These are phyloP conservation scores for Penicillium sp. DNA, from an alignment of 2,329 filamentous ascomycete genomes.

Conservation along the genomic window DNA sequence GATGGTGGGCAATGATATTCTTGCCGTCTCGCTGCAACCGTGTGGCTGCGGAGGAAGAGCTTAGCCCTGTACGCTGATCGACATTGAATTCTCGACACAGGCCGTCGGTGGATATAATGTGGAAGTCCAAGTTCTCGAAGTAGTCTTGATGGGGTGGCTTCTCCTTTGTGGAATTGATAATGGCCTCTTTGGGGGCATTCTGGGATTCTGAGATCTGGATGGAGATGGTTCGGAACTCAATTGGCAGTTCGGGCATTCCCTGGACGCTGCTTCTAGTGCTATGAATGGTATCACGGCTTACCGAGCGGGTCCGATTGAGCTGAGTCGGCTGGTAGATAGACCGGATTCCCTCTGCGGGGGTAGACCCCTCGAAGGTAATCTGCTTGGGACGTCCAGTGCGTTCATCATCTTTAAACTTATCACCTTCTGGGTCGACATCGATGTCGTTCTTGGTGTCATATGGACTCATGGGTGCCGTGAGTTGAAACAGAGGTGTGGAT, in stretches of 20 bases:
- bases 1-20: slow-evolving; percentile 65
- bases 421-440: slow-evolving; percentile 14
- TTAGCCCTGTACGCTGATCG: slow-evolving; percentile 59
- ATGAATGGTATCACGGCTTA: slow-evolving; percentile 20
- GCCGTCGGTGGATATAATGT: slow-evolving; percentile 57
- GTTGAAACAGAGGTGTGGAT: background rate
- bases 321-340: slow-evolving; percentile 20
- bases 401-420: slow-evolving; percentile 12
- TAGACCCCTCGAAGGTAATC: slow-evolving; percentile 23
- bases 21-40: slow-evolving; percentile 62
- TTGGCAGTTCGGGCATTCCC: slow-evolving; percentile 28
- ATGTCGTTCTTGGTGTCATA: slow-evolving; percentile 8
- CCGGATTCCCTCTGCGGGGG: slow-evolving; percentile 10
- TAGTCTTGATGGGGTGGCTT: slow-evolving; percentile 40
- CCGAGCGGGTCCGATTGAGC: slow-evolving; percentile 17
- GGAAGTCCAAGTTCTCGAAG: slow-evolving; percentile 65
- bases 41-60: slow-evolving; percentile 54
- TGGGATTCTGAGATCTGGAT: slow-evolving; percentile 41
- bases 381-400: slow-evolving; percentile 9
- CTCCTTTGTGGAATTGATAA: slow-evolving; percentile 10
- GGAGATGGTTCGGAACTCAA: slow-evolving; percentile 40
- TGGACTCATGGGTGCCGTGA: slow-evolving; percentile 12
- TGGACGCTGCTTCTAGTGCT: slow-evolving; percentile 15
- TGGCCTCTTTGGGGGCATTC: slow-evolving; percentile 26
- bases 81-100: slow-evolving; percentile 60